phyloP scores from a whole-genome alignment of 129 eudicot species.

The Lactuca sativa region DNA sequence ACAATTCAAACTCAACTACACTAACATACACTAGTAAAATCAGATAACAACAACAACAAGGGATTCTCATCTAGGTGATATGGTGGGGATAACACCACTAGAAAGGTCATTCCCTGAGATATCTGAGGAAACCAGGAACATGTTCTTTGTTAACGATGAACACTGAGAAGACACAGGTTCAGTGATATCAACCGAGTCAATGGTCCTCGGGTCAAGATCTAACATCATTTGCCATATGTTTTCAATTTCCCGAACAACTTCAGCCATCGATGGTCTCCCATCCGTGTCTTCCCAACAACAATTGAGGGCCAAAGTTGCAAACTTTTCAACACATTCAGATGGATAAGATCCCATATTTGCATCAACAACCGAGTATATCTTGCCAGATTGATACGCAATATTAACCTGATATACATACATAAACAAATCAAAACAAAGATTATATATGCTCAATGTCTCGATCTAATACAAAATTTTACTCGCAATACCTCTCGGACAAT shows the following conservation, averaged over 20 bases:
- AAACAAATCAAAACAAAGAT: slow-evolving; percentile 4
- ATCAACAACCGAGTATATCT: slow-evolving; percentile 73
- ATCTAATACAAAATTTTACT: no score
- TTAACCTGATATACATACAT: slow-evolving; percentile 53
- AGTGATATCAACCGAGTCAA: slow-evolving; percentile 16
- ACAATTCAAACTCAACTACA: background rate
- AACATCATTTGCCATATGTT: slow-evolving; percentile 63
- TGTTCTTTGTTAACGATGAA: slow-evolving; percentile 42
- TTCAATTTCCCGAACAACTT: slow-evolving; percentile 79
- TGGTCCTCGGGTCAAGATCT: slow-evolving; percentile 46
- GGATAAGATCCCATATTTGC: slow-evolving; percentile 81
- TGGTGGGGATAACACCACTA: slow-evolving; percentile 70
- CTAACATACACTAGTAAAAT: background rate
- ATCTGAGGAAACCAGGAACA: slow-evolving; percentile 50
- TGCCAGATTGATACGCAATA: slow-evolving; percentile 64
- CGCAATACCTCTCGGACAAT: slow-evolving; percentile 77
- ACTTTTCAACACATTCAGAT: slow-evolving; percentile 74
- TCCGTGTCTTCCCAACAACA: slow-evolving; percentile 85
- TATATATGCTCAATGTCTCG: background rate
- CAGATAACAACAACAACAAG: background rate
- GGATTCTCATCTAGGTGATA: slow-evolving; percentile 65
- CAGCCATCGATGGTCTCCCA: slow-evolving; percentile 80
- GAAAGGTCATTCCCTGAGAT: slow-evolving; percentile 84
- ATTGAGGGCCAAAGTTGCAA: slow-evolving; percentile 66
- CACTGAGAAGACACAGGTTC: slow-evolving; percentile 36